Evolutionary conservation across 805 yeast genomes (phyloP).

Genomic region (Candida mattraensis): DNA sequence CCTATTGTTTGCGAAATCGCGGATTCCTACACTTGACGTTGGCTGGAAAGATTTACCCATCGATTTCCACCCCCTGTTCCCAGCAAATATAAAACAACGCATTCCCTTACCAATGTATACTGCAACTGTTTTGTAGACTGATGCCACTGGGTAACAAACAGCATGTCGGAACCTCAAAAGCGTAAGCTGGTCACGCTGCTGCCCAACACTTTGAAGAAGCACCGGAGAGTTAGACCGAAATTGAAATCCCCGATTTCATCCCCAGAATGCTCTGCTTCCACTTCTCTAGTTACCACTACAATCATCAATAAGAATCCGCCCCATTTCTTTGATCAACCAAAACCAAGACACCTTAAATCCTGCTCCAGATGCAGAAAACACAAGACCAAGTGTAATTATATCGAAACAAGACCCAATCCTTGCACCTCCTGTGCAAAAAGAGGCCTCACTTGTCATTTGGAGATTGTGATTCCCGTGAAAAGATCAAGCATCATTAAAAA

Average conservation of each 20-base stretch:
- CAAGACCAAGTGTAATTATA: conserved; percentile 65
- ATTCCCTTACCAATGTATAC: no score
- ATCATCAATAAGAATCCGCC: conserved; percentile 24
- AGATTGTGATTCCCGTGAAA: conserved; percentile 53
- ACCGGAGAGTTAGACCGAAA: conserved; percentile 7
- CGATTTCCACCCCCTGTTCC: no score
- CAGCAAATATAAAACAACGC: no score
- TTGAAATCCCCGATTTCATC: not conserved
- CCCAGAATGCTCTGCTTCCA: conserved; percentile 1
- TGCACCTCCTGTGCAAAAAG: conserved; percentile 58
- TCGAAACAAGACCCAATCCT: conserved; percentile 49
- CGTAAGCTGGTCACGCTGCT: conserved; percentile 30
- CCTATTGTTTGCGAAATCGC: no score
- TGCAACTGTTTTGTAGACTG: no score
- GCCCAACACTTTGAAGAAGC: conserved; percentile 24
- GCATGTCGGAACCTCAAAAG: conserved; percentile 15
- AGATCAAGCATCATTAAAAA: conserved; percentile 41
- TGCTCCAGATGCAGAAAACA: conserved; percentile 66
- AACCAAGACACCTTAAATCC: conserved; percentile 49
- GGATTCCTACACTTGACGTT: no score
- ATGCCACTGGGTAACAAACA: conserved; percentile 1
- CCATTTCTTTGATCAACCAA: conserved; percentile 27
- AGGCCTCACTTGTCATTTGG: conserved; percentile 53
- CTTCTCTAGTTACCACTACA: conserved; percentile 18
- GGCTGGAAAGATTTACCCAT: no score